Evolutionary conservation across 805 yeast genomes (phyloP).

Genomic region (Teunomyces funiuensis): DNA sequence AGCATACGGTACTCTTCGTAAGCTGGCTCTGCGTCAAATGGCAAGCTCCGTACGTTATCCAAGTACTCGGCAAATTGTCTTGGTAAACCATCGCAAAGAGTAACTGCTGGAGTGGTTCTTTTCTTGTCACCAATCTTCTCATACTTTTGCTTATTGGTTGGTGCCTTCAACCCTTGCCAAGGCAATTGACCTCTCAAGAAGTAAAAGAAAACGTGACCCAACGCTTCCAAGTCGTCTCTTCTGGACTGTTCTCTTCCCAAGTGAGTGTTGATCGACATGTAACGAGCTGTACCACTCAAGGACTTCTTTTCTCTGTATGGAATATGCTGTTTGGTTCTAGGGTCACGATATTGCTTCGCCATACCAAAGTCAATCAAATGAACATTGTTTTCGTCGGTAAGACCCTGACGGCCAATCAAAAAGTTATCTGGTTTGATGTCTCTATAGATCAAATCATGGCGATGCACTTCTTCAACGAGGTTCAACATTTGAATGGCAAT

Average conservation of each 20-base stretch:
- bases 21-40: constrained; percentile 80
- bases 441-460: constrained; percentile 72
- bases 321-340: constrained; percentile 74
- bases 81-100: constrained; percentile 65
- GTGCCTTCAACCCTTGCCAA: constrained; percentile 90
- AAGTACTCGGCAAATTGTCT: constrained; percentile 73
- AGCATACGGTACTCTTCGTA: constrained; percentile 64
- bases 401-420: constrained; percentile 62
- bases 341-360: constrained; percentile 85
- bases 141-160: constrained; percentile 78
- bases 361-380: constrained; percentile 82
- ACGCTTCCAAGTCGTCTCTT: constrained; percentile 77
- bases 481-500: constrained; percentile 77
- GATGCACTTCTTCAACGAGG: constrained; percentile 70
- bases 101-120: constrained; percentile 63
- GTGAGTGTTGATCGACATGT: constrained; percentile 88
- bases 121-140: constrained; percentile 84
- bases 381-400: constrained; percentile 62
- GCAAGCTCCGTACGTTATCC: constrained; percentile 62
- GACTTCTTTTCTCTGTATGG: constrained; percentile 82
- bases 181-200: constrained; percentile 78
- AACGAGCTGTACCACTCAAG: constrained; percentile 80
- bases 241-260: constrained; percentile 81
- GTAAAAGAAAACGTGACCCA: constrained; percentile 81
- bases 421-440: constrained; percentile 86